Evolutionary conservation across 176 grass and related monocot genomes (phyloP).

Genomic region (Neostapfia colusana): DNA sequence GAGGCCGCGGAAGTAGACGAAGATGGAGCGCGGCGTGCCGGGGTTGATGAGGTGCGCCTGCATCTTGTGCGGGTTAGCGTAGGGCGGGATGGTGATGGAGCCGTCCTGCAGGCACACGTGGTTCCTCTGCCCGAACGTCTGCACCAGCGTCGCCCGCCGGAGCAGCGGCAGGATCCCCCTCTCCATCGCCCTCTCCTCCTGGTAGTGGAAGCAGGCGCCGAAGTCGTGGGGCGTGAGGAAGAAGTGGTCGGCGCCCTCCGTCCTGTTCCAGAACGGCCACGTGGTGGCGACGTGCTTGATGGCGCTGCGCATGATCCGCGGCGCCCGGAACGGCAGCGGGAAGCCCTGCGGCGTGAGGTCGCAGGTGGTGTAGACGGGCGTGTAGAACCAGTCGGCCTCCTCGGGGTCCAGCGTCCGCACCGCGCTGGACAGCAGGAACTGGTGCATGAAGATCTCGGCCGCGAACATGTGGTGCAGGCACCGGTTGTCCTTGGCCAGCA

Average conservation of each 20-base stretch:
- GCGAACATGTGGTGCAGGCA: constrained; percentile 73
- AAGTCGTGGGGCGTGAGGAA: constrained; percentile 58
- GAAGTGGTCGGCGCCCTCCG: constrained; percentile 58
- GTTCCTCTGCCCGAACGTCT: constrained; percentile 69
- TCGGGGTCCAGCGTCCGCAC: constrained; percentile 53
- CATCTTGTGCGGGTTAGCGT: constrained; percentile 62
- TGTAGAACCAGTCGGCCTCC: constrained; percentile 74
- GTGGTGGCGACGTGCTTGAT: constrained; percentile 43
- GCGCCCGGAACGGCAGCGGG: constrained; percentile 61
- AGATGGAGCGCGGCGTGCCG: constrained; percentile 59
- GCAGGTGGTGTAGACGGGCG: constrained; percentile 60
- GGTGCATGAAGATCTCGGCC: constrained; percentile 73
- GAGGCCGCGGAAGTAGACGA: constrained; percentile 63
- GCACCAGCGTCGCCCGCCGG: constrained; percentile 52
- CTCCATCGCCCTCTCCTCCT: constrained; percentile 58
- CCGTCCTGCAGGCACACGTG: constrained; percentile 61
- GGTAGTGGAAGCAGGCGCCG: constrained; percentile 64
- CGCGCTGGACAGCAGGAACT: constrained; percentile 56
- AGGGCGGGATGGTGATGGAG: constrained; percentile 60
- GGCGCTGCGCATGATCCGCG: constrained; percentile 68
- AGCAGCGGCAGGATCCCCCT: constrained; percentile 59
- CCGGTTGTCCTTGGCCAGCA: constrained; percentile 52
- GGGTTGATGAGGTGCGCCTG: constrained; percentile 55
- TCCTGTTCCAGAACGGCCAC: constrained; percentile 70
- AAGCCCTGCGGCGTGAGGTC: constrained; percentile 58